Conservation (phyloP, 257 asterid genomes). For the Forsythia suspensa region DNA sequence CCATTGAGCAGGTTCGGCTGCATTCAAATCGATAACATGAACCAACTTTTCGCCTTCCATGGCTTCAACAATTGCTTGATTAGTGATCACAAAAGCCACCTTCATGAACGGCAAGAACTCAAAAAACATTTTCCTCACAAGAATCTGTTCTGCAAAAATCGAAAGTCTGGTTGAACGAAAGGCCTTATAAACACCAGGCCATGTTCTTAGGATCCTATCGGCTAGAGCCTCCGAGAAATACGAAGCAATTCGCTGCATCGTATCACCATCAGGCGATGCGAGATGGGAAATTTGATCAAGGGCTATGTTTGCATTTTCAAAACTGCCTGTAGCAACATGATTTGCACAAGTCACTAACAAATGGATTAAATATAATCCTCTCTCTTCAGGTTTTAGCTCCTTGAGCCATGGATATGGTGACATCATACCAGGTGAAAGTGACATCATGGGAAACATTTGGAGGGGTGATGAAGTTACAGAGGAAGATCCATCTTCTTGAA, state of each 20-base stretch:
- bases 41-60: slow-evolving; percentile 30
- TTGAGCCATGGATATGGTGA: slow-evolving; percentile 44
- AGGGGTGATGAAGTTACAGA: slow-evolving; percentile 43
- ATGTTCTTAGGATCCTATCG: slow-evolving; percentile 36
- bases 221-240: slow-evolving; percentile 46
- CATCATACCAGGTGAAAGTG: slow-evolving; percentile 30
- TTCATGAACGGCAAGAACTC: slow-evolving; percentile 44
- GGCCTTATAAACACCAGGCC: slow-evolving; percentile 48
- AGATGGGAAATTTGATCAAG: slow-evolving; percentile 50
- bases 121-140: slow-evolving; percentile 40
- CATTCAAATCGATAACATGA: slow-evolving; percentile 31
- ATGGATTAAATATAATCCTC: slow-evolving; percentile 49
- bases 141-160: slow-evolving; percentile 29
- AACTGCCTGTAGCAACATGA: slow-evolving; percentile 43
- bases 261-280: slow-evolving; percentile 44
- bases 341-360: slow-evolving; percentile 43
- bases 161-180: slow-evolving; percentile 33
- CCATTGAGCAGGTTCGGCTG: slow-evolving; percentile 39
- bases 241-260: slow-evolving; percentile 48
- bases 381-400: slow-evolving; percentile 50
- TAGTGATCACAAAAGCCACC: slow-evolving; percentile 42
- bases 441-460: slow-evolving; percentile 33
- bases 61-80: slow-evolving; percentile 39
- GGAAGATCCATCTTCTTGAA: slow-evolving; percentile 50
- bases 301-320: slow-evolving; percentile 47